Percentiles rank a stretch among this genome's conserved stretches.
Conservation (phyloP, 2,329 filamentous ascomycete genomes). For the Coleophoma eucalyptorum region DNA sequence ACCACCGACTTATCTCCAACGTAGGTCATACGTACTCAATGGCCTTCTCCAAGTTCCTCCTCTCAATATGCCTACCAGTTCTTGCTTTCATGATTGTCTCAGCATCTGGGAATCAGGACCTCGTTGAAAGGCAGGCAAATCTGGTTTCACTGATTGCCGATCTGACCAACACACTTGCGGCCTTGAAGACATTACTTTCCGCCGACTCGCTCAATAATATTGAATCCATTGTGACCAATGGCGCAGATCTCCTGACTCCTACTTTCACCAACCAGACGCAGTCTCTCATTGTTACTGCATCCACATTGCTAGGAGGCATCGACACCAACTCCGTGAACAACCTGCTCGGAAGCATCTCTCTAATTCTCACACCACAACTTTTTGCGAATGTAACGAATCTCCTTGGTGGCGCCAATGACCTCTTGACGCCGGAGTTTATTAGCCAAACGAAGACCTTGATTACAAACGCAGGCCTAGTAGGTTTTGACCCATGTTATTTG, state of each 20-base stretch:
- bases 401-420: constrained; percentile 1
- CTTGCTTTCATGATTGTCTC: too few species aligned
- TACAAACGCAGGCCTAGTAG: background rate
- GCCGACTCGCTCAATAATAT: background rate
- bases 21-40: too few species aligned
- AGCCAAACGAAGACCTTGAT: constrained; percentile 2
- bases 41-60: too few species aligned
- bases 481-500: background rate
- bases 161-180: background rate
- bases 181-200: background rate
- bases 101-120: too few species aligned
- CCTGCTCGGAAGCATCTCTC: background rate
- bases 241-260: background rate
- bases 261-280: background rate
- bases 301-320: background rate
- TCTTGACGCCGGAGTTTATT: constrained; percentile 2
- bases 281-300: background rate
- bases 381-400: background rate
- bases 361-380: background rate
- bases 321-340: background rate
- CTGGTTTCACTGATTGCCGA: background rate
- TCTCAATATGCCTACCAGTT: too few species aligned
- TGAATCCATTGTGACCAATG: background rate
- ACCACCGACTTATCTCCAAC: too few species aligned
- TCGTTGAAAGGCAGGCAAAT: background rate